These are phyloP conservation scores for Kodamaea alishanica DNA, from an alignment of 1,139 yeast species.

Conservation along the genomic window DNA sequence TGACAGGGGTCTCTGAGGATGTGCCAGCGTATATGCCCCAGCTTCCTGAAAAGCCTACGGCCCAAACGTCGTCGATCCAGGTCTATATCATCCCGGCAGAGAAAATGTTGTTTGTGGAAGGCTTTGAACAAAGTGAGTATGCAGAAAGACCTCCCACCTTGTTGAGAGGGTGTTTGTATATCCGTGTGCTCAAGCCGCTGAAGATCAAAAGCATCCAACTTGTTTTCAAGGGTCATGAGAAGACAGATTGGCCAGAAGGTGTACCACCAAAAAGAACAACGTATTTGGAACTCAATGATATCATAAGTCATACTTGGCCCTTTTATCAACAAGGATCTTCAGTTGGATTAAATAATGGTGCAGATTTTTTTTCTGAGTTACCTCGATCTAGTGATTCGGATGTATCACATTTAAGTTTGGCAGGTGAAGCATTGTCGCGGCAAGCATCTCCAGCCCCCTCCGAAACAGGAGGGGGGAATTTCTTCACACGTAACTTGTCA, in stretches of 20 bases:
- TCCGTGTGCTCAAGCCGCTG: slow-evolving; percentile 69
- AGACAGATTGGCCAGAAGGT: slow-evolving; percentile 99
- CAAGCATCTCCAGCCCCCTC: slow-evolving; percentile 19
- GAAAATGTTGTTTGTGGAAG: slow-evolving; percentile 74
- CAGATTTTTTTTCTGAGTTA: slow-evolving; percentile 45
- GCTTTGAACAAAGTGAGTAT: slow-evolving; percentile 67
- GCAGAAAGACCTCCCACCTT: slow-evolving; percentile 74
- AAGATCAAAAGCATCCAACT: slow-evolving; percentile 69
- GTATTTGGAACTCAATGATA: slow-evolving; percentile 58
- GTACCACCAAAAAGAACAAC: slow-evolving; percentile 83
- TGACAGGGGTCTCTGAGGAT: slow-evolving; percentile 4
- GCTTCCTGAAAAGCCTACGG: slow-evolving; percentile 48
- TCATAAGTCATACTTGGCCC: slow-evolving; percentile 88
- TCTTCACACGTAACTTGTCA: slow-evolving; percentile 28
- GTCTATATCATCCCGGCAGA: slow-evolving; percentile 69
- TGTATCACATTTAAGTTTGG: slow-evolving; percentile 31
- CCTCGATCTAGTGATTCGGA: slow-evolving; percentile 24
- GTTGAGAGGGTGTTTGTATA: slow-evolving; percentile 74
- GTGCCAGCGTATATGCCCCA: slow-evolving; percentile 28
- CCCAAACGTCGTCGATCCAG: slow-evolving; percentile 47
- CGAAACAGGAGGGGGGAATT: slow-evolving; percentile 15
- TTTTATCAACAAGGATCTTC: slow-evolving; percentile 55
- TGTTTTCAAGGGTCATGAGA: slow-evolving; percentile 64
- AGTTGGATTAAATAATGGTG: slow-evolving; percentile 48
- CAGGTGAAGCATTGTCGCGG: slow-evolving; percentile 18